Conservation (phyloP, 2,329 filamentous ascomycete genomes). For the Metarhizium album region DNA sequence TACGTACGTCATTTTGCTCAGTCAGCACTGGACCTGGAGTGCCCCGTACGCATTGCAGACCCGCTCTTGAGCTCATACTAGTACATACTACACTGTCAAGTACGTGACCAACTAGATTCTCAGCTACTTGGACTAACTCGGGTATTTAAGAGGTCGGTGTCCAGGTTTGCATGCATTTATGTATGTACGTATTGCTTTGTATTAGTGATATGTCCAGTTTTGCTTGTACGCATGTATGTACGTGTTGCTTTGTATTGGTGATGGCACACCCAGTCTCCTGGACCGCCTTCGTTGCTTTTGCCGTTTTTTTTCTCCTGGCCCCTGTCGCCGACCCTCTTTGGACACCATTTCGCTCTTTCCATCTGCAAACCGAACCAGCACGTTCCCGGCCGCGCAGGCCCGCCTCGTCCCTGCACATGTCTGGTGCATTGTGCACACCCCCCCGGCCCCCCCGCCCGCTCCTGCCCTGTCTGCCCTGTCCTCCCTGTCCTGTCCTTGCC, state of each 20-base stretch:
- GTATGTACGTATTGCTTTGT: too few relatives aligned
- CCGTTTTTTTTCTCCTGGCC: constrained; percentile 2
- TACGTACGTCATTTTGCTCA: too few relatives aligned
- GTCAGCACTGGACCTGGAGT: too few relatives aligned
- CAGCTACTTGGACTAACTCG: too few relatives aligned
- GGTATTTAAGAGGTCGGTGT: too few relatives aligned
- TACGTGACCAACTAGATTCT: too few relatives aligned
- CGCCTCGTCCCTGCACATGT: constrained; percentile 12
- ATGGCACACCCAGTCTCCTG: constrained; percentile 10
- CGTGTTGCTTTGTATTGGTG: neutral
- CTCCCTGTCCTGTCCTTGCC: neutral
- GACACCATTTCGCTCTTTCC: neutral
- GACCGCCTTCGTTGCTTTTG: constrained; percentile 4
- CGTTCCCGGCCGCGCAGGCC: constrained; percentile 19
- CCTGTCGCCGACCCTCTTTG: constrained; percentile 8
- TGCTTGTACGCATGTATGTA: too few relatives aligned
- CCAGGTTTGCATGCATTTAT: too few relatives aligned
- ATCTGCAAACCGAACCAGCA: constrained; percentile 12
- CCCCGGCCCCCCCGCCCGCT: neutral
- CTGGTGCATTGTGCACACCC: neutral
- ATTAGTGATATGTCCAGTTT: too few relatives aligned
- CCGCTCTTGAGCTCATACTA: too few relatives aligned
- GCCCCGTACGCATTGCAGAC: too few relatives aligned
- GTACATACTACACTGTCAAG: too few relatives aligned
- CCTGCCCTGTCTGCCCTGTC: neutral